These are phyloP conservation scores for Otatea glauca DNA, from an alignment of 176 grass and related monocot genomes.

Conservation along the genomic window DNA sequence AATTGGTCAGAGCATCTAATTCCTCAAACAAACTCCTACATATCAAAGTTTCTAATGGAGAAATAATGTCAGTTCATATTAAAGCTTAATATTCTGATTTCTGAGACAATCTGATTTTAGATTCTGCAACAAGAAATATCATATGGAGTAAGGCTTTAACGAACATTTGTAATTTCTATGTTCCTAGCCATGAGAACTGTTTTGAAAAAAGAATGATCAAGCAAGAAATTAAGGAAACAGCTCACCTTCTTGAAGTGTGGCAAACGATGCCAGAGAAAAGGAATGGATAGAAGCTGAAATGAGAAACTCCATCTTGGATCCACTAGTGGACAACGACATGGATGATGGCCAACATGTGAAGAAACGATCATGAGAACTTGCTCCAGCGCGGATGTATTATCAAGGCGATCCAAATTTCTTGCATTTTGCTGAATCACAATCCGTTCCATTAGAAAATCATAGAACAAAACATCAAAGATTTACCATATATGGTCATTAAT, in stretches of 20 bases:
- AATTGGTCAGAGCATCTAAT: constrained; percentile 18
- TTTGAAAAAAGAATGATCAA: neutral
- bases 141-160: neutral
- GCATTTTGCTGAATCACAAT: constrained; percentile 68
- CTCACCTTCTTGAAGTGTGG: constrained; percentile 87
- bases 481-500: constrained; percentile 1
- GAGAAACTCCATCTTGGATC: constrained; percentile 87
- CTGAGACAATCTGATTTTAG: neutral
- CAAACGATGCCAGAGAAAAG: constrained; percentile 89
- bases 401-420: constrained; percentile 38
- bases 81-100: constrained; percentile 29
- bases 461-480: constrained; percentile 26
- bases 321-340: constrained; percentile 52
- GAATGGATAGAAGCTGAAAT: constrained; percentile 83
- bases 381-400: constrained; percentile 64
- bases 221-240: constrained; percentile 24
- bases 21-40: constrained; percentile 11
- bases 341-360: constrained; percentile 74
- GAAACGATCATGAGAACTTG: constrained; percentile 70
- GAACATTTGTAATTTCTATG: constrained; percentile 30
- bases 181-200: constrained; percentile 13
- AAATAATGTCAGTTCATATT: constrained; percentile 11
- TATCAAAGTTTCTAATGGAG: neutral
- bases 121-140: neutral
- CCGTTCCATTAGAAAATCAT: constrained; percentile 35